Base-by-base conservation (phyloP, 2,329 filamentous ascomycete genomes). In the Cladosporium sp. region DNA sequence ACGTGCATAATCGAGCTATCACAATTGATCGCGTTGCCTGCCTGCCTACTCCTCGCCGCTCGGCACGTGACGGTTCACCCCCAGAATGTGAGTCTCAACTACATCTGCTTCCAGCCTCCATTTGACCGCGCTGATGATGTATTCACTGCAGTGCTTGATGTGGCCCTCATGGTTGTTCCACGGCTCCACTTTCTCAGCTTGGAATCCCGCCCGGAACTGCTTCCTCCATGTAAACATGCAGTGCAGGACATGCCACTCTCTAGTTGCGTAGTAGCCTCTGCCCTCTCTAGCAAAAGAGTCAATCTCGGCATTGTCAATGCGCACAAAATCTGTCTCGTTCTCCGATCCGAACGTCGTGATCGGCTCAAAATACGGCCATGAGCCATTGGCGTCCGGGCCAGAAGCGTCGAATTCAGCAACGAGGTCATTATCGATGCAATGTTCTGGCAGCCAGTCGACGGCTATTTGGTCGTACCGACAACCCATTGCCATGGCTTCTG, bases 161-260 rank as follows among this genome's bases (percentile, higher is more conserved):
- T 44, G 42, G 32, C 33, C 42, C 42, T 44, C 42, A 22, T 44
- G 8, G 13, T 44, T 44, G 42, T 44, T 44, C 28, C 42, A 44
- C 22, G 22, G 42, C 42, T 44, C 42, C 9, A 44, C 42, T 32
- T 16, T 32, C 11, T n/a, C 10, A 13, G 9, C 28, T 7, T 33
- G 13, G 16, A 14, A 44, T 9, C 42, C 6, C 9, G 28, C 42
- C n/a, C 42, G 42, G 33, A 44, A 44, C 16, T 44, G 42, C 42
- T 33, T 44, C 22, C 42, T 22, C 42, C 28, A 32, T n/a, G 42
- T 44, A 28, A 44, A 44, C 42, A 44, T 44, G 42, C 42, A 44
- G 10, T 44, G 42, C 7, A 44, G 42, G 22, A 44, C 33, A 28
- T 44, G 42, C 42, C 42, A 44, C 42, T 33, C 42, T 16, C 42